Evolutionary conservation across 768 basidiomycete species (phyloP), one percentile per base, ranked within the genome.

Genomic region (Calocera viscosa): DNA sequence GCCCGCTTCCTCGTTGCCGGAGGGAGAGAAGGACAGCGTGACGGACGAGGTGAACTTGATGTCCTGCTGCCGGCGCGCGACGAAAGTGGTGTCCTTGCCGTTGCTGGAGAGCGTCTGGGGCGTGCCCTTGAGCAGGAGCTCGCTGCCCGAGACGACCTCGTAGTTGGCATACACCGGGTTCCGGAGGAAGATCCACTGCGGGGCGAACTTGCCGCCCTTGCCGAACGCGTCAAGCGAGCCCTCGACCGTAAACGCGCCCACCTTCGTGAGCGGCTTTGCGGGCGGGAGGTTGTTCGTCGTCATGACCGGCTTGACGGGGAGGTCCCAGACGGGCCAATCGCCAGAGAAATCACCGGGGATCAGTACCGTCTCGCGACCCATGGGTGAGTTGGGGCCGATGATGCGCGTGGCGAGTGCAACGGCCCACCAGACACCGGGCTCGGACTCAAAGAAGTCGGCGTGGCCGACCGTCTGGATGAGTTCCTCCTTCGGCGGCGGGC

Each of bases 381-480:
- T 70, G 0, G 76, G 77, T n/a, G 63, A 49, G 22, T 65, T 47
- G 49, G 32, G 30, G 41, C 17, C 39, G 2, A 53, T 65, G 43
- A 64, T 64, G 8, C 67, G n/a, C 63, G 73, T 72, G n/a, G 69
- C 72, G 16, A 76, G 70, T 30, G 71, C 70, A 35, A 72, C 70
- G 8, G 69, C 67, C 67, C 71, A 75, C 76, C 77, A 78, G 39
- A 73, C 72, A 0, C 77, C 77, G 10, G 69, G 66, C 0, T 49
- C 68, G 64, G 77, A 76, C 64, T 76, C 73, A 64, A 78, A 74
- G 5, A 79, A 47, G 68, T 79, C 78, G 28, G 76, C 73, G 67
- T 79, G 78, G 1, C 78, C 78, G 11, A 78, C 76, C 2, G 77
- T 76, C 68, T 76, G 76, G 49, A 78, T 75, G 53, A 70, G 68